Evolutionary conservation across 2,329 filamentous ascomycete genomes (phyloP), one percentile per base, ranked within the genome.

Genomic region (Paecilomyces variotii): DNA sequence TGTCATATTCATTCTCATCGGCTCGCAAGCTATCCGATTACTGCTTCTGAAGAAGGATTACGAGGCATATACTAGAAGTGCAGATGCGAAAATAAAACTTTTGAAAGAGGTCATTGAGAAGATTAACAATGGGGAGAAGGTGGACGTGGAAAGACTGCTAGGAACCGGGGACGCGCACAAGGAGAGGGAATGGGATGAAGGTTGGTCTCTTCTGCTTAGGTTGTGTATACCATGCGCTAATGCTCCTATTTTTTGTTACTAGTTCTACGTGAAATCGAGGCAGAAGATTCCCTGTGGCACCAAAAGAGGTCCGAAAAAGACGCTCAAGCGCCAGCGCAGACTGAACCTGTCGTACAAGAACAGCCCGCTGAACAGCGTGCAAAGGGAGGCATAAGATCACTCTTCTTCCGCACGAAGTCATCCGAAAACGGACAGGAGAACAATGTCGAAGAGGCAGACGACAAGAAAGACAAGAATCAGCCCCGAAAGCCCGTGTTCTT

Each of bases 11-110:
- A 79, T 91, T 49, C 82, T 97, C 62, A 93, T 97, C 63, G 95
- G 95, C 3, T 96, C 91, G 61, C 96, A 97, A 81, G 90, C 93
- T 12, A 97, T 99, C 66, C 90, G 97, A 68, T 89, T 94, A 81
- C 87, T 99, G 68, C 82, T 86, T 35, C 73, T 97, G 67, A 88
- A 87, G 67, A 89, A 89, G 65, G 87, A 92, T 55, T 88, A 87
- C 68, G 80, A 82, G 32, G 84, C 86, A 9, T 92, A 89, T 66
- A 84, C 81, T 68, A 85, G 92, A 55, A 85, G 86, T 64, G 87
- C 91, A 4, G 89, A 96, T 65, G 86, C 89, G 5, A 88, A 89
- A 70, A 89, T 99, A 62, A 83, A 81, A 2, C 70, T 91, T 30
- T 74, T 99, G 60, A 84, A 84, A 45, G 93, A 96, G 56, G 76